Base-by-base conservation (phyloP, 768 basidiomycete genomes). In the Basidioascus undulatus region DNA sequence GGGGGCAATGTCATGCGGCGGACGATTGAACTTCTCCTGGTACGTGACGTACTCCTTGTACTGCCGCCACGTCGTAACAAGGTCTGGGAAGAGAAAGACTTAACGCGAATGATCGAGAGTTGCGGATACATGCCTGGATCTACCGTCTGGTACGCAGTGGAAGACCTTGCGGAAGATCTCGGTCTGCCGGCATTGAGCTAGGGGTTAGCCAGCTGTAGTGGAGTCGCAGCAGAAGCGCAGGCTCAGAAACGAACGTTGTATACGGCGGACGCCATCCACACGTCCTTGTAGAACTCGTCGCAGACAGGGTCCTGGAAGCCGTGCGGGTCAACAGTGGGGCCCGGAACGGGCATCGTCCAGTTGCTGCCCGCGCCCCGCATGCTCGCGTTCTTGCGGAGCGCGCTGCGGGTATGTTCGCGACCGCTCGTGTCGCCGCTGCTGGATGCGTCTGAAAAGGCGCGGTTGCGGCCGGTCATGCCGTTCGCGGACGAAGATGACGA, bases 151-250 rank as follows among this genome's bases (percentile, higher is more conserved):
- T 40, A 87, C 63, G 27, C 78, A 76, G 51, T 83, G 76, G 63
- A 98, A 98, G 4, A 94, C 84, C 54, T 80, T 87, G 41, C 86
- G 75, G 60, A 71, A 94, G 47, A 94, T 83, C 55, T 89, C 81
- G 46, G 89, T 98, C 84, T 87, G 44, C n/a, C n/a, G n/a, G n/a
- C n/a, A n/a, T n/a, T n/a, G 10, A 42, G 38, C 12, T 40, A 6
- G 39, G 25, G 36, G 44, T 38, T 37, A 49, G 33, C 13, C 8
- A 13, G 25, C 25, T 33, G 23, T 39, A 27, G 13, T 21, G 37
- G 10, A 28, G 18, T 23, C 25, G 33, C n/a, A 37, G 12, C 27
- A 15, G 18, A 20, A 16, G 28, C 30, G 30, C 18, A 31, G 0
- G 21, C 32, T 20, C 15, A 25, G 46, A 26, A 25, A 62, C 78